Evolutionary conservation across 2,329 filamentous ascomycete genomes (phyloP).

Genomic region (Tolypocladium tropicale): DNA sequence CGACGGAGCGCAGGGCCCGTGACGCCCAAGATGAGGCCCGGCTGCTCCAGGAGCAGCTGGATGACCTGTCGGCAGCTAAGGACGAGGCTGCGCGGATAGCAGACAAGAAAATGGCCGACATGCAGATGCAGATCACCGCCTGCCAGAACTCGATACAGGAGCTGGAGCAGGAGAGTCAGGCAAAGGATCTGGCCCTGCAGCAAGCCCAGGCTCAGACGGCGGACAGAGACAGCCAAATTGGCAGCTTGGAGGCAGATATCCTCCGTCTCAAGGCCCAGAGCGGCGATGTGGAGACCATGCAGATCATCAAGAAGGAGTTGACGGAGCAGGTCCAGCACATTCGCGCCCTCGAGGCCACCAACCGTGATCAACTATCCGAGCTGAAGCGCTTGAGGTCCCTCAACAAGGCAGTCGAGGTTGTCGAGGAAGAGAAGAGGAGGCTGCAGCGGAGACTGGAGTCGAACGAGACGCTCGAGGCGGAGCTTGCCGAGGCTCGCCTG

Average conservation of each 20-base stretch:
- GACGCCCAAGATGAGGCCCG: slow-evolving; percentile 66
- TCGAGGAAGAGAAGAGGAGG: slow-evolving; percentile 88
- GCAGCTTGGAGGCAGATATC: slow-evolving; percentile 71
- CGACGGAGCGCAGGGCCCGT: slow-evolving; percentile 58
- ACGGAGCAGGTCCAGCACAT: slow-evolving; percentile 91
- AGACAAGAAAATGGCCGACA: slow-evolving; percentile 43
- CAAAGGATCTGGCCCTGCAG: slow-evolving; percentile 45
- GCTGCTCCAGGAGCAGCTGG: slow-evolving; percentile 67
- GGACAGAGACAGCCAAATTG: slow-evolving; percentile 60
- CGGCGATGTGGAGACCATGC: slow-evolving; percentile 76
- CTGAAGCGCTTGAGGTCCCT: slow-evolving; percentile 71
- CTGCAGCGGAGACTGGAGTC: slow-evolving; percentile 69
- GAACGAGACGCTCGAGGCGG: slow-evolving; percentile 62
- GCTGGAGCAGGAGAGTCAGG: slow-evolving; percentile 45
- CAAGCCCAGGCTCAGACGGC: slow-evolving; percentile 55
- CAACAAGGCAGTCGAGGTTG: slow-evolving; percentile 81
- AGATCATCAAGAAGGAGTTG: slow-evolving; percentile 77
- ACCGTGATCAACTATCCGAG: slow-evolving; percentile 69
- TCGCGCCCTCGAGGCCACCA: slow-evolving; percentile 68
- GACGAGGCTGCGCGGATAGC: slow-evolving; percentile 58
- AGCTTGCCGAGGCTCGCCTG: slow-evolving; percentile 69
- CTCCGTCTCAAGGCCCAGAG: slow-evolving; percentile 76
- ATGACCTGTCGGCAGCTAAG: slow-evolving; percentile 54
- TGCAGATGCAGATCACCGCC: slow-evolving; percentile 40
- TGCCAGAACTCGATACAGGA: slow-evolving; percentile 42